Evolutionary conservation across 2,329 filamentous ascomycete genomes (phyloP).

Genomic region (Colletotrichum lindemuthianum): DNA sequence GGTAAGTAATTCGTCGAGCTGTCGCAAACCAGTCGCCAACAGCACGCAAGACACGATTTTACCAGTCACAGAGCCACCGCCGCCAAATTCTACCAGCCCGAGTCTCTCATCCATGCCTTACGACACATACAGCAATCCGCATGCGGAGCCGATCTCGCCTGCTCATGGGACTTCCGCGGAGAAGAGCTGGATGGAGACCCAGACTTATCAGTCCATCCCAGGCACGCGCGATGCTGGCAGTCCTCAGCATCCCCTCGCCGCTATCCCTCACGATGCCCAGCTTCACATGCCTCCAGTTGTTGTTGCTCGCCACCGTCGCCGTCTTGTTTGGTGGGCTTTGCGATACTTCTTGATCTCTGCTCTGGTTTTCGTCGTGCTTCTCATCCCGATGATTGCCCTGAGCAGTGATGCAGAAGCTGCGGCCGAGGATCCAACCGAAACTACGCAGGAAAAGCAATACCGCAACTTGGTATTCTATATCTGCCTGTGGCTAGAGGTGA

Average conservation of each 20-base stretch:
- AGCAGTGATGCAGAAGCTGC: slow-evolving; percentile 33
- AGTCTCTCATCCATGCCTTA: not conserved
- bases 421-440: slow-evolving; percentile 15
- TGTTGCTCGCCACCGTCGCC: not conserved
- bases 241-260: not conserved
- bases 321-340: slow-evolving; percentile 35
- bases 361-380: slow-evolving; percentile 35
- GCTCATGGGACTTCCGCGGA: not conserved
- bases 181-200: slow-evolving; percentile 6
- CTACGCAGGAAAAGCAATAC: slow-evolving; percentile 30
- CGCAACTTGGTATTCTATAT: slow-evolving; percentile 39
- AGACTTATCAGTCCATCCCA: slow-evolving; percentile 2
- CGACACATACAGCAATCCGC: not conserved
- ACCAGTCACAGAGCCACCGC: not conserved
- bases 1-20: not conserved
- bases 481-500: slow-evolving; percentile 38
- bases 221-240: slow-evolving; percentile 8
- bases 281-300: slow-evolving; percentile 1
- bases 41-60: not conserved
- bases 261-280: not conserved
- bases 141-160: not conserved
- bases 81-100: not conserved
- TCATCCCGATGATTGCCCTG: slow-evolving; percentile 37
- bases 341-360: slow-evolving; percentile 36
- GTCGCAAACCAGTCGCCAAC: slow-evolving; percentile 3